Evolutionary conservation across 2,329 filamentous ascomycete species (phyloP).

Genomic region (Cordyceps javanica): DNA sequence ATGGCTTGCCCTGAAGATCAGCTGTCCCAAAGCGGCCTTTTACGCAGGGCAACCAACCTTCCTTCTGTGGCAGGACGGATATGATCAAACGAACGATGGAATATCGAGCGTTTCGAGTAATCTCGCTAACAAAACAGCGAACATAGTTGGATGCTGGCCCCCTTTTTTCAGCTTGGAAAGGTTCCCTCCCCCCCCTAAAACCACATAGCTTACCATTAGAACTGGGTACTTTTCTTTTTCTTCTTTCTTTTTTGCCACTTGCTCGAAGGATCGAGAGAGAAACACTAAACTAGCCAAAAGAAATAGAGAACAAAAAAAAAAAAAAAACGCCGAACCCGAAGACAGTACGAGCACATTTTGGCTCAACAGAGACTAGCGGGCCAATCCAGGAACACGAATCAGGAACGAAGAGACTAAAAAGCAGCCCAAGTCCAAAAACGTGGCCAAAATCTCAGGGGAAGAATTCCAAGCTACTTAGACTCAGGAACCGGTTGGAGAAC

Average conservation of each 20-base stretch:
- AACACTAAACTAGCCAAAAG: too few relatives aligned
- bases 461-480: not conserved
- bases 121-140: not conserved
- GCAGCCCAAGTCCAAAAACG: not conserved
- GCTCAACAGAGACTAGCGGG: not conserved
- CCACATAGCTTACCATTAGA: not conserved
- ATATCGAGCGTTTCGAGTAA: not conserved
- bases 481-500: not conserved
- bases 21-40: not conserved
- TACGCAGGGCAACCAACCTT: not conserved
- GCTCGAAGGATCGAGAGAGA: too few relatives aligned
- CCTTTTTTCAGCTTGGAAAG: not conserved
- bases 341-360: not conserved
- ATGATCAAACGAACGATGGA: not conserved
- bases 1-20: not conserved
- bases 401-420: not conserved
- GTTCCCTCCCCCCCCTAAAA: not conserved
- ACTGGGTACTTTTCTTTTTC: not conserved
- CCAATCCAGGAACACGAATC: too few relatives aligned
- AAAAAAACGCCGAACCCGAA: not conserved
- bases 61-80: not conserved
- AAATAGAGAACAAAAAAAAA: not conserved
- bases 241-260: too few relatives aligned
- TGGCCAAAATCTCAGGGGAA: conserved; percentile 14
- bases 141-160: not conserved